A percentile compares a stretch with the other conserved stretches of the same genome.
Conservation (phyloP, 2,329 filamentous ascomycete genomes). For the Aspergillus caelatus region DNA sequence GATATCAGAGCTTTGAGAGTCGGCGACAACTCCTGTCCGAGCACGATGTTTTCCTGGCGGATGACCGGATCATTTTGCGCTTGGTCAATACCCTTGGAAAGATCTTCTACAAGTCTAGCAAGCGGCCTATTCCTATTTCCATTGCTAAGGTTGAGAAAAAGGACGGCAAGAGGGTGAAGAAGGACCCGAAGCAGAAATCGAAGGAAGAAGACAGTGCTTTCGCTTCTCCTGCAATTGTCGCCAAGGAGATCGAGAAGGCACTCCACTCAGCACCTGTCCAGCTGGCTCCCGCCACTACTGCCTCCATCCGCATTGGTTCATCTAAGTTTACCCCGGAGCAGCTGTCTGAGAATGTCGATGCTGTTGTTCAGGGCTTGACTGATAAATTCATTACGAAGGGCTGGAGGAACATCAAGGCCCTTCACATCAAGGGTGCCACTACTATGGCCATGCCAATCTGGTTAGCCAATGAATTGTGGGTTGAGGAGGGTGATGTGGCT, state of each 20-base stretch:
- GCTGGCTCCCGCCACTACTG: conserved; percentile 76
- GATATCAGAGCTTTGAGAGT: conserved; percentile 87
- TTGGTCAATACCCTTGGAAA: conserved; percentile 83
- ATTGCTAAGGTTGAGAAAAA: conserved; percentile 67
- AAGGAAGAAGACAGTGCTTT: conserved; percentile 51
- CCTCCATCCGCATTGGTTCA: conserved; percentile 76
- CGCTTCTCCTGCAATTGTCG: conserved; percentile 67
- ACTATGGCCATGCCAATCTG: conserved; percentile 92
- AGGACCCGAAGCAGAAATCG: conserved; percentile 51
- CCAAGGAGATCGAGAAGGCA: conserved; percentile 78
- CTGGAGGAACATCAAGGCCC: conserved; percentile 80
- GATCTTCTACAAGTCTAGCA: conserved; percentile 85
- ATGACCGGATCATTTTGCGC: conserved; percentile 75
- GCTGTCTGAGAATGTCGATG: conserved; percentile 77
- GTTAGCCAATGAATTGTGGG: conserved; percentile 90
- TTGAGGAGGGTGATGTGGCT: conserved; percentile 74
- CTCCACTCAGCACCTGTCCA: conserved; percentile 77
- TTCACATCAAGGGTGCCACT: conserved; percentile 89
- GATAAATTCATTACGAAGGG: conserved; percentile 81
- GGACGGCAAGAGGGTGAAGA: conserved; percentile 63
- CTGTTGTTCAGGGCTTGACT: conserved; percentile 69
- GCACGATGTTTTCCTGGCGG: conserved; percentile 91
- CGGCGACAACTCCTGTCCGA: conserved; percentile 80
- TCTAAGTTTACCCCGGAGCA: conserved; percentile 74
- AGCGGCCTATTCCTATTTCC: conserved; percentile 82